These are phyloP conservation scores for Heterobasidion occidentale DNA, from an alignment of 1,284 basidiomycete species.

Conservation along the genomic window DNA sequence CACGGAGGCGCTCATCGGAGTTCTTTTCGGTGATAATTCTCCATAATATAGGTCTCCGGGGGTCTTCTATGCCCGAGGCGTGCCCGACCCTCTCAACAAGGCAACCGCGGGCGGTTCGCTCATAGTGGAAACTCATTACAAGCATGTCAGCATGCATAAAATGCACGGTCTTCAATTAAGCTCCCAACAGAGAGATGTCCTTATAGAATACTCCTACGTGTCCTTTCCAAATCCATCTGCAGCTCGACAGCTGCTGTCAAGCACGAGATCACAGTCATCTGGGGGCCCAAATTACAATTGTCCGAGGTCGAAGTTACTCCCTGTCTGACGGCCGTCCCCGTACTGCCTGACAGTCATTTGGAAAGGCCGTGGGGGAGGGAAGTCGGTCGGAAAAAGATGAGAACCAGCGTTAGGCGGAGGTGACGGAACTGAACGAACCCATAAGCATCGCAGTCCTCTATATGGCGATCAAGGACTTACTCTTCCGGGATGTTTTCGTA, in stretches of 20 bases:
- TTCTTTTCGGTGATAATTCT: not conserved
- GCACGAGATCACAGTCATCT: too few species aligned
- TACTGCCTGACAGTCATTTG: slow-evolving; percentile 41
- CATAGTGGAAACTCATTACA: too few species aligned
- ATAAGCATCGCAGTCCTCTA: slow-evolving; percentile 3
- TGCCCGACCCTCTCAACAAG: not conserved
- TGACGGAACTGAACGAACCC: slow-evolving; percentile 48
- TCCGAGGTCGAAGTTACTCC: slow-evolving; percentile 61
- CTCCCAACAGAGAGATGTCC: not conserved
- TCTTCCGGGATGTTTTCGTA: slow-evolving; percentile 35
- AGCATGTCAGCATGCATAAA: too few species aligned
- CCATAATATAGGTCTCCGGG: not conserved
- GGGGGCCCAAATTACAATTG: slow-evolving; percentile 25
- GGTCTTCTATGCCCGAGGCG: not conserved
- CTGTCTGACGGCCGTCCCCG: slow-evolving; percentile 51
- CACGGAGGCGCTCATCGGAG: not conserved
- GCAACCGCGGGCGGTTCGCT: too few species aligned
- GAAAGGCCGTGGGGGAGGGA: slow-evolving; percentile 71
- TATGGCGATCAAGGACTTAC: slow-evolving; percentile 25
- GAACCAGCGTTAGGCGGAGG: slow-evolving; percentile 63
- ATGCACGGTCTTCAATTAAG: not conserved
- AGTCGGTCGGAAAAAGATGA: slow-evolving; percentile 65
- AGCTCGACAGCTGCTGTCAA: too few species aligned
- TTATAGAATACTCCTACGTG: too few species aligned
- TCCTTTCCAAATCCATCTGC: too few species aligned